Evolutionary conservation across 805 yeast genomes (phyloP).

Genomic region (Candida xiaguanensis): DNA sequence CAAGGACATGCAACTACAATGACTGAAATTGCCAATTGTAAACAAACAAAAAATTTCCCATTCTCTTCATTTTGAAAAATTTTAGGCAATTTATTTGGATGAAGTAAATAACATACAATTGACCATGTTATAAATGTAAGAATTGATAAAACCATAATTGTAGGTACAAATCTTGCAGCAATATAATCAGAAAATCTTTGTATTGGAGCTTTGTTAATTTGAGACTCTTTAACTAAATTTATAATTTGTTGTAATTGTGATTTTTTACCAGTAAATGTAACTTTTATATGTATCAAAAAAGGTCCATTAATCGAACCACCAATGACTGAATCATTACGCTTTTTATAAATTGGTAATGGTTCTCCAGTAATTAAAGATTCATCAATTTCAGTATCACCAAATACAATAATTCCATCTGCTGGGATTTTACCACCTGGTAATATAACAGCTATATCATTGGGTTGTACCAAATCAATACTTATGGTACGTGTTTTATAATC

Average conservation of each 20-base stretch:
- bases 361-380: constrained; percentile 94
- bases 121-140: constrained; percentile 54
- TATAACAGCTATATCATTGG: constrained; percentile 70
- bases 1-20: constrained; percentile 98
- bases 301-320: constrained; percentile 92
- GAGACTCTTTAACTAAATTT: constrained; percentile 82
- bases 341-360: constrained; percentile 68
- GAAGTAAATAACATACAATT: constrained; percentile 25
- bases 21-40: constrained; percentile 83
- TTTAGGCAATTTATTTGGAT: constrained; percentile 35
- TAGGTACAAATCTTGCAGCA: constrained; percentile 83
- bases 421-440: constrained; percentile 88
- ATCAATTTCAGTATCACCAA: constrained; percentile 80
- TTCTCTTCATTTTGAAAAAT: constrained; percentile 44
- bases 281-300: constrained; percentile 65
- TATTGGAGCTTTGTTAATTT: constrained; percentile 82
- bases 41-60: constrained; percentile 62
- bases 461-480: constrained; percentile 74
- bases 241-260: constrained; percentile 89
- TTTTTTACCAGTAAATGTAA: constrained; percentile 70
- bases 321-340: constrained; percentile 57
- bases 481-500: constrained; percentile 45
- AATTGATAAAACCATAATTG: constrained; percentile 57
- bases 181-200: constrained; percentile 83
- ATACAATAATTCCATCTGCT: constrained; percentile 80